Evolutionary conservation across 495 filamentous ascomycete genomes (phyloP).

Genomic region (Xylaria nigripes): DNA sequence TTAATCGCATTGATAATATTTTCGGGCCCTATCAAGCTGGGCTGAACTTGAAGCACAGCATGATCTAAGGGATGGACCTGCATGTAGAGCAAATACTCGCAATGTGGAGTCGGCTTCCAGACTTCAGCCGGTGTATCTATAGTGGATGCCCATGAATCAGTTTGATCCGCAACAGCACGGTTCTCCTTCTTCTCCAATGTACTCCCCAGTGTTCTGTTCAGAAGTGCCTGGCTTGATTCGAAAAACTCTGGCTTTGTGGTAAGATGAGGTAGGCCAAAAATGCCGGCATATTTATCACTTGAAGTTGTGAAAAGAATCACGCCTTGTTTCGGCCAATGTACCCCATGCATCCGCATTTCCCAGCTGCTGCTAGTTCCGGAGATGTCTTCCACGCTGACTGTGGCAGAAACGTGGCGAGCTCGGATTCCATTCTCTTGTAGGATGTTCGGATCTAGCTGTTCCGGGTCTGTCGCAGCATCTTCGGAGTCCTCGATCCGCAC

Average conservation of each 20-base stretch:
- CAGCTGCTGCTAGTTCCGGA: conserved; percentile 58
- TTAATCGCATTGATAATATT: conserved; percentile 43
- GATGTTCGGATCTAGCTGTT: conserved; percentile 18
- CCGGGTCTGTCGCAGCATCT: conserved; percentile 19
- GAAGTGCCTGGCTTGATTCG: conserved; percentile 53
- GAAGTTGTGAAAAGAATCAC: conserved; percentile 74
- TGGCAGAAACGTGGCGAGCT: conserved; percentile 54
- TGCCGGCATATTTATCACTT: conserved; percentile 83
- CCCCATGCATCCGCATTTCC: conserved; percentile 67
- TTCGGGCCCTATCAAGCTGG: conserved; percentile 20
- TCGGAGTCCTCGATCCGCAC: conserved; percentile 45
- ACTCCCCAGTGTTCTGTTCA: conserved; percentile 62
- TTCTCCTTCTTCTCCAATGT: conserved; percentile 55
- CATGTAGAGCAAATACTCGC: conserved; percentile 81
- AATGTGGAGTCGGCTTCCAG: conserved; percentile 58
- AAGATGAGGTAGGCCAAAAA: conserved; percentile 83
- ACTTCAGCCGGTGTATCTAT: conserved; percentile 48
- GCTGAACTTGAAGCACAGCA: conserved; percentile 28
- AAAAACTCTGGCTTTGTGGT: conserved; percentile 58
- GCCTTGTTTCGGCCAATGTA: conserved; percentile 73
- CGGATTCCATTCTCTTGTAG: conserved; percentile 18
- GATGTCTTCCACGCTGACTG: conserved; percentile 62
- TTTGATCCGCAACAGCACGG: conserved; percentile 34
- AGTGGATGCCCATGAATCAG: conserved; percentile 54
- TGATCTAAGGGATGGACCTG: conserved; percentile 64